Conservation (phyloP, 331 rosid species). For the Acacia pycnantha region DNA sequence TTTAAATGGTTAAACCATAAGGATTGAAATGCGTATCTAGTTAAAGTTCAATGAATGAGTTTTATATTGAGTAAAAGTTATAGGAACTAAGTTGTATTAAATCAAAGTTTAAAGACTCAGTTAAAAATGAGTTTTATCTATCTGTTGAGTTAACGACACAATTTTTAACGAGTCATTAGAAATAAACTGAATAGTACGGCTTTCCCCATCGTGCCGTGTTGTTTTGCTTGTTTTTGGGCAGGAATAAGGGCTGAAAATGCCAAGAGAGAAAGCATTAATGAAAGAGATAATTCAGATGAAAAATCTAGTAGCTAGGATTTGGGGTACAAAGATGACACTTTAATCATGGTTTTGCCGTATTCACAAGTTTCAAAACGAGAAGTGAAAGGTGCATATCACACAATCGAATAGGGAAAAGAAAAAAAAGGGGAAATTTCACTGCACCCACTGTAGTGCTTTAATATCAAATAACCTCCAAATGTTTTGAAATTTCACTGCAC, state of each 20-base stretch:
- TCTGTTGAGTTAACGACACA: background rate
- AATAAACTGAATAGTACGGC: background rate
- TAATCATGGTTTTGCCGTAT: background rate
- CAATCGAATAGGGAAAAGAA: background rate
- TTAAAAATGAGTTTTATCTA: background rate
- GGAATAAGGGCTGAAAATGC: background rate
- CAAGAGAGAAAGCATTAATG: background rate
- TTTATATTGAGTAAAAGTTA: too few relatives aligned
- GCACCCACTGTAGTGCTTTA: too few relatives aligned
- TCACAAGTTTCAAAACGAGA: background rate
- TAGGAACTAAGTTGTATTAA: too few relatives aligned
- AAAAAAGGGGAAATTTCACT: too few relatives aligned
- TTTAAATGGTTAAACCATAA: background rate
- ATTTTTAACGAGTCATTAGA: background rate
- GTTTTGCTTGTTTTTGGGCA: background rate
- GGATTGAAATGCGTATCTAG: too few relatives aligned
- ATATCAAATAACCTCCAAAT: too few relatives aligned
- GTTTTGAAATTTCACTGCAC: too few relatives aligned
- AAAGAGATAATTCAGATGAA: background rate
- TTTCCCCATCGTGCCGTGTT: background rate
- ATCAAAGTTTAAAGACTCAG: too few relatives aligned
- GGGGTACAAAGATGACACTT: background rate
- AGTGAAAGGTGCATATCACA: conserved; percentile 3
- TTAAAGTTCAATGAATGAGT: background rate
- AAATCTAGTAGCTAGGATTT: background rate